Evolutionary conservation across 257 asterid genomes (phyloP), one percentile per base, ranked within the genome.

Genomic region (Solanum lycopersicoides): DNA sequence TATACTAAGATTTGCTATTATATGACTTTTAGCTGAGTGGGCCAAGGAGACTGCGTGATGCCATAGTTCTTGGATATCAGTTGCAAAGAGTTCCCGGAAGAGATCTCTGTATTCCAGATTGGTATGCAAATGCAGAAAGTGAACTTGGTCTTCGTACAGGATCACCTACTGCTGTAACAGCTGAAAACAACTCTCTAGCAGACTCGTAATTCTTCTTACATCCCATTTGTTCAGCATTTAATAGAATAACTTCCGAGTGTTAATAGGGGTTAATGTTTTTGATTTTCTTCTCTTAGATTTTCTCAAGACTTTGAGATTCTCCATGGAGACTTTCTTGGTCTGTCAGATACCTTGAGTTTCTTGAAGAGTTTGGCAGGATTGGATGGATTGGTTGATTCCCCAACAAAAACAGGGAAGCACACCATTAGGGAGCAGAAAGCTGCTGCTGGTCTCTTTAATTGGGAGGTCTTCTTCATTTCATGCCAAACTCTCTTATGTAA

Each of bases 91-190:
- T 88, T 74, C 98, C 99, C 9, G 99, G 99, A 86, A 93, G 98
- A 91, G 99, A 97, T 88, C 93, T 96, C 65, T 93, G 95, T 89
- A 95, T 97, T 79, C 99, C 99, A 47, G 99, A 97, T 66, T 97
- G 99, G 99, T 97, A 97, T 89, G 94, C 99, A 56, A 95, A 93
- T 91, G 99, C 99, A 42, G 99, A 97, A 92, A 94, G 86, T 74
- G 99, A 97, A 88, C 97, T 95, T 74, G 93, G 96, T 79, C 95
- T 96, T 37, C 98, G 98, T 75, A 93, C 95, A 59, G 99, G 98
- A 87, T 94, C 99, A 84, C 95, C 99, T 74, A 88, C 93, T 82
- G 90, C 95, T 84, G 94, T 86, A 87, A 91, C 88, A 85, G 88
- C 69, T 83, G 92, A 92, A 10, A 89, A 90, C 89, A 91, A 88